Conservation (phyloP, 106 monocot species). For the Dendrobium nobile region DNA sequence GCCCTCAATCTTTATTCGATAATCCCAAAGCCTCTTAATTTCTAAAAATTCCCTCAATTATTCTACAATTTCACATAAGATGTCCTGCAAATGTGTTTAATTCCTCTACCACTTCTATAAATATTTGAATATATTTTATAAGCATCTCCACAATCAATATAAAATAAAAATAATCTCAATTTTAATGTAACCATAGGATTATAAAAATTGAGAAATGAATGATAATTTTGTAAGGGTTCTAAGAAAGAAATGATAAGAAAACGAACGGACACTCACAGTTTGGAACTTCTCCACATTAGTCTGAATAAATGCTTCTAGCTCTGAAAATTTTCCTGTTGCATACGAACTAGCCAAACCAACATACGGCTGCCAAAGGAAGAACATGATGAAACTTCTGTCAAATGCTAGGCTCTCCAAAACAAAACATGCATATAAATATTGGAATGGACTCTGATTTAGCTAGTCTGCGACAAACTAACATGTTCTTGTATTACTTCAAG, state of each 20-base stretch:
- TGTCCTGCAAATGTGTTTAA: neutral
- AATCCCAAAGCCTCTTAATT: neutral
- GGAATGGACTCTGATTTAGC: neutral
- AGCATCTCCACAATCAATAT: neutral
- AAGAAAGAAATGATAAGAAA: neutral
- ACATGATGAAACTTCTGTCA: neutral
- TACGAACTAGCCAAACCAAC: constrained; percentile 64
- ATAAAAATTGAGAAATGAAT: neutral
- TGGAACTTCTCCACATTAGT: constrained; percentile 70
- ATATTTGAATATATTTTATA: neutral
- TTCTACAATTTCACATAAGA: neutral
- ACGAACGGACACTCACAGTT: constrained; percentile 41
- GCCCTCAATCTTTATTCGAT: neutral
- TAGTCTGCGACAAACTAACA: neutral
- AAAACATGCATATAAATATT: neutral
- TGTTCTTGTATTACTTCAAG: neutral
- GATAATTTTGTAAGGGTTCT: neutral
- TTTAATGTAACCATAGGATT: neutral
- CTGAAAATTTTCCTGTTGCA: constrained; percentile 49
- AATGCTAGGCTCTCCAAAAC: neutral
- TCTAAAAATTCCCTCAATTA: neutral
- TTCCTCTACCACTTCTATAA: neutral
- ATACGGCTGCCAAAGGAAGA: constrained; percentile 46
- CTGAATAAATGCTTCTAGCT: constrained; percentile 60
- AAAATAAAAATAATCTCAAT: neutral